Evolutionary conservation across 2,329 filamentous ascomycete genomes (phyloP).

Genomic region (Parafenestella ontariensis): DNA sequence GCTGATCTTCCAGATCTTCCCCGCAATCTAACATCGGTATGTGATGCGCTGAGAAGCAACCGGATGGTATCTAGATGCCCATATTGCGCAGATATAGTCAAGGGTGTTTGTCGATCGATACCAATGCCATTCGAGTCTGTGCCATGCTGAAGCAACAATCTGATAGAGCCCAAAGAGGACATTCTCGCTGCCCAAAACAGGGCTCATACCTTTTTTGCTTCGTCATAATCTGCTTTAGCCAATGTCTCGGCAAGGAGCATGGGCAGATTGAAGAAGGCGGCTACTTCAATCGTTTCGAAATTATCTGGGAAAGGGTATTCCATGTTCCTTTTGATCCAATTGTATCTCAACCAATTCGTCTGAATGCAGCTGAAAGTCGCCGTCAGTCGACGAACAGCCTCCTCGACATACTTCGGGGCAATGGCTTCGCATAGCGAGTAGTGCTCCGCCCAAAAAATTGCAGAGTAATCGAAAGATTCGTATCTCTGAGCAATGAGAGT

Average conservation of each 20-base stretch:
- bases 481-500: constrained; percentile 30
- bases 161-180: constrained; percentile 28
- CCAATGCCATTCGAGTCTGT: constrained; percentile 14
- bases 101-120: constrained; percentile 33
- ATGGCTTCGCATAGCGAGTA: constrained; percentile 28
- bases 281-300: constrained; percentile 35
- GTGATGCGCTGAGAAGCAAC: constrained; percentile 31
- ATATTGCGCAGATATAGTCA: constrained; percentile 39
- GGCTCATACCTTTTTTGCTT: constrained; percentile 23
- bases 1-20: constrained; percentile 37
- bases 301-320: constrained; percentile 23
- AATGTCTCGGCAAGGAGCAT: constrained; percentile 25
- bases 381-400: constrained; percentile 17
- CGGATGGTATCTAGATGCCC: constrained; percentile 35
- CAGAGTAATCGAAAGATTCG: constrained; percentile 47
- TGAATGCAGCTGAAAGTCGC: constrained; percentile 17
- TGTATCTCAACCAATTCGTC: constrained; percentile 47
- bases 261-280: constrained; percentile 44
- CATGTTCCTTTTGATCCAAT: constrained; percentile 30
- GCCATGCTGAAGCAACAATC: constrained; percentile 20
- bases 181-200: constrained; percentile 44
- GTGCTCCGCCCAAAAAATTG: constrained; percentile 49
- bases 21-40: constrained; percentile 27
- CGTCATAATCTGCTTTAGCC: constrained; percentile 3
- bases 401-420: constrained; percentile 12